phyloP scores from a whole-genome alignment of 108 stramenopile genomes.

The Cyclotella atomus region DNA sequence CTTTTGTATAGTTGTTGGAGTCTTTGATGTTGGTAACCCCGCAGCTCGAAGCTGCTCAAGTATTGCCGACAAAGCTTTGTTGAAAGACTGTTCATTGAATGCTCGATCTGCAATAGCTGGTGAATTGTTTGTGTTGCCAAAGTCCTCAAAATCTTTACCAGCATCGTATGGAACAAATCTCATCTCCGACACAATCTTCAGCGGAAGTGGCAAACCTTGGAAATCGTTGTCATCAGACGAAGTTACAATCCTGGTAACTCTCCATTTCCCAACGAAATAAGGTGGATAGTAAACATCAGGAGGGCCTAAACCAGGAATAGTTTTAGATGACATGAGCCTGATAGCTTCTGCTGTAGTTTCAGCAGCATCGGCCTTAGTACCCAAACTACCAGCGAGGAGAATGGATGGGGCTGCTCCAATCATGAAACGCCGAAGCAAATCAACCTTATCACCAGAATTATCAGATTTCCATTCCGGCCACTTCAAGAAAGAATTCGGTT shows the following conservation, averaged over 20 bases:
- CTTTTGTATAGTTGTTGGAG: slow-evolving; percentile 38
- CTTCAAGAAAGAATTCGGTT: neutral
- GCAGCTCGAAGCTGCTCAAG: slow-evolving; percentile 11
- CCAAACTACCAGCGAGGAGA: neutral
- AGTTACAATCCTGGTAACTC: slow-evolving; percentile 57
- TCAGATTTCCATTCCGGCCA: slow-evolving; percentile 1
- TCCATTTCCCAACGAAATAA: slow-evolving; percentile 70
- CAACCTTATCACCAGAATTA: neutral
- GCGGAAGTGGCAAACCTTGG: slow-evolving; percentile 20
- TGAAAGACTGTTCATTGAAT: slow-evolving; percentile 68
- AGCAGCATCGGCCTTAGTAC: slow-evolving; percentile 24
- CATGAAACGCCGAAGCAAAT: slow-evolving; percentile 19
- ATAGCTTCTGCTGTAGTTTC: slow-evolving; percentile 68
- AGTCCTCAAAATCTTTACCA: slow-evolving; percentile 32
- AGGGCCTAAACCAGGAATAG: slow-evolving; percentile 74
- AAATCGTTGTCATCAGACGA: slow-evolving; percentile 39
- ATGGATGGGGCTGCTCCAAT: slow-evolving; percentile 7
- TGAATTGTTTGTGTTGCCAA: slow-evolving; percentile 8
- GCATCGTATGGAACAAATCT: slow-evolving; percentile 65
- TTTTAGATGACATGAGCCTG: slow-evolving; percentile 62
- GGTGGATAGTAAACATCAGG: slow-evolving; percentile 77
- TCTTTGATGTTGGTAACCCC: neutral
- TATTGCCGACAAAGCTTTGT: slow-evolving; percentile 34
- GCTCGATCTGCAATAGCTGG: slow-evolving; percentile 76
- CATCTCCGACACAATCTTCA: slow-evolving; percentile 56